Base-by-base conservation (phyloP, 768 basidiomycete species). In the Panus rudis region DNA sequence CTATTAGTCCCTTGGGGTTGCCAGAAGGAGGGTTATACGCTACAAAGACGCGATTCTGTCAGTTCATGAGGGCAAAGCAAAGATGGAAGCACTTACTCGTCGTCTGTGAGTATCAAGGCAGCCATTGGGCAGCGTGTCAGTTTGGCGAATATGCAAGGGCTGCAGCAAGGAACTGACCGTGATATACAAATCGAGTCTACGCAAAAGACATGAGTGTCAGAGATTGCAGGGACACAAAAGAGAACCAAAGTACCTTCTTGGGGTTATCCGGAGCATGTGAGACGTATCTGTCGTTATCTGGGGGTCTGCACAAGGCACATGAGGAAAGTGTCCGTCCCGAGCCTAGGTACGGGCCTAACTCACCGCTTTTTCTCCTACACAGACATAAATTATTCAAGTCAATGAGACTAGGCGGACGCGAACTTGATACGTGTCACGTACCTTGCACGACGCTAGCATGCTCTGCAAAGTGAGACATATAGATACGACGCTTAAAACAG, bases 401-500 rank as follows among this genome's bases (percentile, higher is more conserved):
- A 14, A 16, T 14, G 25, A 26, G 14, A 21, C 37, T 30, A 4
- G 26, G 12, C 21, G 35, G 1, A 25, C 2, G 7, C 7, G 46
- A 34, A 20, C 11, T 24, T 16, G 22, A 22, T 12, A 13, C 32
- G 13, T 46, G 50, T 35, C 49, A 42, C 63, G 16, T 28, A 85
- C 89, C 79, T 88, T 92, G 77, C 86, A 90, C 6, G 85, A 89
- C 19, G 88, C 91, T 45, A 93, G 72, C 91, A 93, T 93, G 55
- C 85, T 88, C 66, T 92, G 91, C 37, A 93, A 63, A 3, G 90
- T 92, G 14, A 91, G 76, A 54, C 87, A 91, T 32, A 92, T 78
- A 2, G 86, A 75, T 21, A 81, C 70, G 17, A 88, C 87, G 48
- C 83, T 88, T 49, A 91, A 64, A n/a, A 90, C 87, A 0, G 88